Conservation (phyloP, 2,329 filamentous ascomycete genomes). For the Alternaria ventricosa region DNA sequence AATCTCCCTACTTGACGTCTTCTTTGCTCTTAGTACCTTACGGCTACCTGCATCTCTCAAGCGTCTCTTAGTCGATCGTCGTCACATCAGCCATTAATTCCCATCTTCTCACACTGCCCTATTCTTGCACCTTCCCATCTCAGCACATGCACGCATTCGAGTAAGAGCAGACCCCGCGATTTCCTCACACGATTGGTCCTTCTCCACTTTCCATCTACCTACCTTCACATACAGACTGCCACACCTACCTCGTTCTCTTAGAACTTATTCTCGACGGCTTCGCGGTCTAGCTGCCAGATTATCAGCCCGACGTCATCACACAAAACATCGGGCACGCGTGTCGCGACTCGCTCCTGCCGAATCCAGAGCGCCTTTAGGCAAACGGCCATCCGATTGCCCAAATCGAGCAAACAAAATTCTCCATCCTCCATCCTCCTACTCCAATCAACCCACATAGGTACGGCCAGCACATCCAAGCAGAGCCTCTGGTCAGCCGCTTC, state of each 20-base stretch:
- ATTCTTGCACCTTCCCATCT: not conserved
- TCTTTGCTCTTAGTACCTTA: not conserved
- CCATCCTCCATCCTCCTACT: not conserved
- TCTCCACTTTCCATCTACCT: not conserved
- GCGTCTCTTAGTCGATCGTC: not conserved
- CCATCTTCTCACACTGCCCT: not conserved
- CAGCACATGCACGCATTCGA: not conserved
- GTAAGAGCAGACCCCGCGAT: not conserved
- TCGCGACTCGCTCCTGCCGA: constrained; percentile 1
- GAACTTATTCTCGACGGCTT: not conserved
- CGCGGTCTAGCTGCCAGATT: no score
- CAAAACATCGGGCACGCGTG: not conserved
- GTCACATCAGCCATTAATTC: not conserved
- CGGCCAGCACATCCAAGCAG: not conserved
- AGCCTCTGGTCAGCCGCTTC: not conserved
- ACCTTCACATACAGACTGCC: not conserved
- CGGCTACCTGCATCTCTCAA: not conserved
- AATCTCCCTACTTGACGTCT: not conserved
- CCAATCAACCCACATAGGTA: not conserved
- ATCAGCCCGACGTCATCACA: not conserved
- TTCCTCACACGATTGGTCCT: not conserved
- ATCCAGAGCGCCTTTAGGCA: not conserved
- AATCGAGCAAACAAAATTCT: constrained; percentile 4
- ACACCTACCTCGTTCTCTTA: not conserved
- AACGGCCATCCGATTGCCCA: not conserved